Evolutionary conservation across 2,329 filamentous ascomycete genomes (phyloP), one percentile per base, ranked within the genome.

Genomic region (Ceratocystis eucalypticola): DNA sequence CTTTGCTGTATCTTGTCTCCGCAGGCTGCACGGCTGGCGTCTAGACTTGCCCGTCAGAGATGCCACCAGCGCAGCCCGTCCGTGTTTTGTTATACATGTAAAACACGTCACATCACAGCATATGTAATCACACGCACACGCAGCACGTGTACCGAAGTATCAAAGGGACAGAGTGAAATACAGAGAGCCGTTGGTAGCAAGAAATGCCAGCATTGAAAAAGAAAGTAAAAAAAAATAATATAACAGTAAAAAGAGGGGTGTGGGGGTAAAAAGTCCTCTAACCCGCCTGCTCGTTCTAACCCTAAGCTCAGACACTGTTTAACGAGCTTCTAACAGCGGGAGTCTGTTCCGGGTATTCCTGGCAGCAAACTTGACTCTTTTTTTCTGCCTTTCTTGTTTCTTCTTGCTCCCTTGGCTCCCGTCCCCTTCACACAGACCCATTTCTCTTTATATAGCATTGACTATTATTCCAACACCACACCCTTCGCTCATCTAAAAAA

Each of bases 361-460:
- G 10, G 37, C 37, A 41, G 17, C 45, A 48, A 48, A 48, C 5
- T 50, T n/a, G 17, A 5, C 22, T 22, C 22, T 50, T n/a, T 22
- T 22, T 10, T 8, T 20, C 20, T 10, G 25, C 46, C 2, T 22
- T 8, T 20, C 46, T 50, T 22, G 17, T 20, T 41, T 41, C 37
- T 41, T 41, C 37, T 41, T 41, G 10, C 10, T 41, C 37, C 37
- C 37, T 41, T 41, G 8, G 10, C 37, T 41, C 10, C 37, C 37
- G 10, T 41, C 37, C 10, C 46, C n/a, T 20, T 20, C 48, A 53
- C 53, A 59, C 53, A 33, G 53, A 59, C 53, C 53, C 53, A 41
- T 59, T 10, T n/a, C 22, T 57, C 30, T 30, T 17, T 30, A 17
- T 59, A 59, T 59, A 59, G 53, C 53, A 59, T 59, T 59, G 53